Conservation (phyloP, 2,329 filamentous ascomycete genomes). For the Pestalotiopsis sp. region DNA sequence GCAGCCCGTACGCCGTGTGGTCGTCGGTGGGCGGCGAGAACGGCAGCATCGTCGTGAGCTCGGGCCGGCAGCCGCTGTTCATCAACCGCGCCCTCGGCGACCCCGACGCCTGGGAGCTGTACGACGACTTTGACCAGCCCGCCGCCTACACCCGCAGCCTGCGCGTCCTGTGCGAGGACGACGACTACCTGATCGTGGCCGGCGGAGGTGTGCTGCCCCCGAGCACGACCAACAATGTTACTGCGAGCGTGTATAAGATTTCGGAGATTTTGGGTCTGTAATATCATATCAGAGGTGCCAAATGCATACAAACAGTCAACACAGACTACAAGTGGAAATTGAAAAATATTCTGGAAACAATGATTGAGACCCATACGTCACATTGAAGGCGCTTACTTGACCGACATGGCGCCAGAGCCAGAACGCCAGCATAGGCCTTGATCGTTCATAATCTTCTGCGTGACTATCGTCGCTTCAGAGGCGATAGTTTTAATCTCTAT, state of each 20-base stretch:
- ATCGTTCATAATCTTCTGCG: no score
- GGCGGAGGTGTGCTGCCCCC: conserved; percentile 40
- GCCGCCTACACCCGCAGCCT: conserved; percentile 29
- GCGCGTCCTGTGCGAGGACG: conserved; percentile 25
- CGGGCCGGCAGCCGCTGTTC: conserved; percentile 30
- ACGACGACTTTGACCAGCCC: conserved; percentile 23
- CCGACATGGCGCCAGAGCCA: no score
- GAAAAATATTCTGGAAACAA: no score
- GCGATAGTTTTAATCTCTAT: no score
- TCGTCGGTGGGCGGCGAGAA: conserved; percentile 29
- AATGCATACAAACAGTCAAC: neutral
- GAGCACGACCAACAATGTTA: conserved; percentile 40
- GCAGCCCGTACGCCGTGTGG: conserved; percentile 36
- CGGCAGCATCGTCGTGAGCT: conserved; percentile 34
- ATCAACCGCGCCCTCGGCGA: conserved; percentile 32
- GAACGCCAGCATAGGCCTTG: no score
- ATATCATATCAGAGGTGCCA: neutral
- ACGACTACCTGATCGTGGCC: conserved; percentile 32
- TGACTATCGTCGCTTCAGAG: no score
- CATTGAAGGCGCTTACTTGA: no score
- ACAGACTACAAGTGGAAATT: no score
- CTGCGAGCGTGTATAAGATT: conserved; percentile 23
- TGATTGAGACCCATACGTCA: no score
- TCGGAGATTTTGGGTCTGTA: conserved; percentile 1
- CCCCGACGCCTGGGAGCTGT: conserved; percentile 28